Conservation (phyloP, 257 asterid genomes). For the Gardenia jasminoides region DNA sequence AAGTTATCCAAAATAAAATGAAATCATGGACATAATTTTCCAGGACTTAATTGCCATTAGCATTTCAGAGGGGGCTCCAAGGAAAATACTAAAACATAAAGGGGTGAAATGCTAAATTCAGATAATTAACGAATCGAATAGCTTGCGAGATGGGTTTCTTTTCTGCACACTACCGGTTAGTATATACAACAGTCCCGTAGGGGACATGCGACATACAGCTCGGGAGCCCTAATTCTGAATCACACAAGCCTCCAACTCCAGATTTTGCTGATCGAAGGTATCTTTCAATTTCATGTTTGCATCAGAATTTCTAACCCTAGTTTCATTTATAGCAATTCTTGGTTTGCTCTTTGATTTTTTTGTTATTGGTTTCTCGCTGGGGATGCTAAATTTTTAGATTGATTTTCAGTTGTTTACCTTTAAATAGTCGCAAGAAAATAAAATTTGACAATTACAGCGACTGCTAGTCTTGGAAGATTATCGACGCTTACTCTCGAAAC, state of each 20-base stretch:
- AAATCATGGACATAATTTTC: too few relatives aligned
- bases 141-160: conserved; percentile 10
- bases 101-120: neutral
- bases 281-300: neutral
- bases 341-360: neutral
- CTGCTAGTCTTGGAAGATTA: too few relatives aligned
- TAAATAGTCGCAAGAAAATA: neutral
- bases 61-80: neutral
- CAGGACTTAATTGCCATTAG: neutral
- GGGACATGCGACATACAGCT: too few relatives aligned
- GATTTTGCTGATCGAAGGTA: neutral
- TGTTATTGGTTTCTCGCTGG: neutral
- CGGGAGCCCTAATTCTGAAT: neutral
- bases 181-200: too few relatives aligned
- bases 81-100: neutral
- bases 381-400: neutral
- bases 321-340: neutral
- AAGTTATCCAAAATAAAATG: too few relatives aligned
- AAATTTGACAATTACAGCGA: neutral
- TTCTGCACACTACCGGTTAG: neutral
- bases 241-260: neutral
- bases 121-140: neutral
- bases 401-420: neutral
- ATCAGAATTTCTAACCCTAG: neutral
- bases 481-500: too few relatives aligned